Conservation (phyloP, 2,329 filamentous ascomycete genomes). For the Apiospora phragmitis region DNA sequence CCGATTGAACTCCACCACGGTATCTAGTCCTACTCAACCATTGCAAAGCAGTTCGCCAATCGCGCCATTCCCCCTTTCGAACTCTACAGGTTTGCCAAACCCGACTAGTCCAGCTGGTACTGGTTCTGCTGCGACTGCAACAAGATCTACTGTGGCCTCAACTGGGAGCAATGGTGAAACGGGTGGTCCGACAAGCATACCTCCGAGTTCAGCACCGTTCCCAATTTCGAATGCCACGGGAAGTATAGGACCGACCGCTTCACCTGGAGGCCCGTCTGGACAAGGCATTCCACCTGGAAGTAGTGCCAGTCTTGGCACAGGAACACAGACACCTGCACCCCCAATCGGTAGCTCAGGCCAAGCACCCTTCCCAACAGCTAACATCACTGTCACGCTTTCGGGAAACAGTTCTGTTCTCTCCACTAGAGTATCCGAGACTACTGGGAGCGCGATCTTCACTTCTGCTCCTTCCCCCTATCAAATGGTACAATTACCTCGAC, state of each 20-base stretch:
- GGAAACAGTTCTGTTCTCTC: constrained; percentile 15
- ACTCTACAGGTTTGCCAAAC: background rate
- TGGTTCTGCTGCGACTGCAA: background rate
- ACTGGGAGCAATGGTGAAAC: background rate
- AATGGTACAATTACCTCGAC: background rate
- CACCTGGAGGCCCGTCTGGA: constrained; percentile 11
- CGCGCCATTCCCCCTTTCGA: constrained; percentile 6
- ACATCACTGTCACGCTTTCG: constrained; percentile 10
- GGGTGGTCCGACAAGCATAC: background rate
- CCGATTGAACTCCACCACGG: constrained; percentile 16
- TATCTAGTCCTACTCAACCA: background rate
- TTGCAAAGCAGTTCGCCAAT: background rate
- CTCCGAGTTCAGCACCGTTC: constrained; percentile 6
- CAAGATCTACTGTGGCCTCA: background rate
- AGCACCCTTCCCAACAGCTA: background rate
- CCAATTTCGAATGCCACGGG: constrained; percentile 18
- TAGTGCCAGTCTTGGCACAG: constrained; percentile 5
- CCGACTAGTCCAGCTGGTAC: background rate
- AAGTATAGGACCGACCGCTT: constrained; percentile 9
- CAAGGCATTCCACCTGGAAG: constrained; percentile 16
- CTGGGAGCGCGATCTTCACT: background rate
- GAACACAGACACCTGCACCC: background rate
- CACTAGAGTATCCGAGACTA: background rate
- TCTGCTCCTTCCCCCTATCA: background rate
- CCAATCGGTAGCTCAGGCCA: background rate